Conservation (phyloP, 768 basidiomycete species). For the Butyriboletus loyo region DNA sequence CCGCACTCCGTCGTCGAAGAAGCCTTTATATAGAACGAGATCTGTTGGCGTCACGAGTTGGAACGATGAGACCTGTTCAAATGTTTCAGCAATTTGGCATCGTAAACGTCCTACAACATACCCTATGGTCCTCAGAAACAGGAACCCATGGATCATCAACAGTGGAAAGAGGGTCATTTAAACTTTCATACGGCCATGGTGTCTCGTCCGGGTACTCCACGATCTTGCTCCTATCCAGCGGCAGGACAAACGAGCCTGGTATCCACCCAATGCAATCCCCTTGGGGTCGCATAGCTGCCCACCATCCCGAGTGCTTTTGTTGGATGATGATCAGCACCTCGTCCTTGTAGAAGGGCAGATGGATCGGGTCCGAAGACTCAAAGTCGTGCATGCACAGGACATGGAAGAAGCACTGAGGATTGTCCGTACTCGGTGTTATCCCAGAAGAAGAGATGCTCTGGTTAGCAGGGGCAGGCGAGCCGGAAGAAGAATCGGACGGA, state of each 20-base stretch:
- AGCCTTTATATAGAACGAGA: constrained; percentile 7
- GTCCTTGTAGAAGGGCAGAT: constrained; percentile 60
- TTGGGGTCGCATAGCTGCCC: constrained; percentile 65
- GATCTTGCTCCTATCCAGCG: constrained; percentile 33
- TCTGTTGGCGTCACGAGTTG: constrained; percentile 20
- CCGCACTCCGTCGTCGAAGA: neutral
- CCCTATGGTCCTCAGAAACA: constrained; percentile 17
- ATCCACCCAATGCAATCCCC: constrained; percentile 69
- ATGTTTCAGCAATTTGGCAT: constrained; percentile 9
- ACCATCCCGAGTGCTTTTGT: constrained; percentile 74
- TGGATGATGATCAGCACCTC: constrained; percentile 69
- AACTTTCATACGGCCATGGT: constrained; percentile 30
- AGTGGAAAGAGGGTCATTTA: constrained; percentile 8
- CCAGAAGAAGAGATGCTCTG: constrained; percentile 7
- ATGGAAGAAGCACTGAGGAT: constrained; percentile 32
- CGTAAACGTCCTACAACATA: constrained; percentile 1
- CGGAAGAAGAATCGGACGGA: constrained; percentile 31
- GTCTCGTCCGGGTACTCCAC: constrained; percentile 49
- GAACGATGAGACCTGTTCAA: constrained; percentile 12
- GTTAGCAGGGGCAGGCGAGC: constrained; percentile 15
- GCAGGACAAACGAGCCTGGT: constrained; percentile 64
- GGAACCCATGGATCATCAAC: constrained; percentile 20
- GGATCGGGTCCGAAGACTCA: constrained; percentile 54
- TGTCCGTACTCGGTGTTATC: constrained; percentile 32
- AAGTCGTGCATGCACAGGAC: constrained; percentile 71